These are phyloP conservation scores for Raddia guianensis DNA, from an alignment of 176 grass and related monocot species.

Conservation along the genomic window DNA sequence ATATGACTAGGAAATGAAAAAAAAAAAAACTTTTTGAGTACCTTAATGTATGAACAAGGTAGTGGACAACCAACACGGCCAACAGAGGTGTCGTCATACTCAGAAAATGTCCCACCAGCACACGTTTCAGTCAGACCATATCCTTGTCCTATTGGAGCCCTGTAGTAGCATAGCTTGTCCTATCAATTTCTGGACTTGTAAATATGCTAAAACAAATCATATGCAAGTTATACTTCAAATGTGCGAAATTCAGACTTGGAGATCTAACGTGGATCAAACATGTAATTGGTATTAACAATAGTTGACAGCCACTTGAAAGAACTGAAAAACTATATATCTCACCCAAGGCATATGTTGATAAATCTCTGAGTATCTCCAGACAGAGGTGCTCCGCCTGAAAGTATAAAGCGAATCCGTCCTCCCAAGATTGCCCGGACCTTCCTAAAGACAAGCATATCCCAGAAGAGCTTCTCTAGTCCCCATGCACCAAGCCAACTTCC, in stretches of 20 bases:
- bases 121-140: constrained; percentile 98
- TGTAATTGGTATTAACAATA: constrained; percentile 14
- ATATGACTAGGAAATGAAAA: constrained; percentile 10
- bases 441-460: constrained; percentile 88
- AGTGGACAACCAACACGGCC: constrained; percentile 89
- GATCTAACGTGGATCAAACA: neutral
- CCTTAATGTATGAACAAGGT: constrained; percentile 90
- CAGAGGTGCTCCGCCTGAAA: constrained; percentile 90
- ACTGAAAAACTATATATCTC: constrained; percentile 41
- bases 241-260: constrained; percentile 2
- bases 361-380: constrained; percentile 89
- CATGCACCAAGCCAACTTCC: constrained; percentile 98
- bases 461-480: constrained; percentile 83
- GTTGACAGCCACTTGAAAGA: neutral
- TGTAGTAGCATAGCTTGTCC: constrained; percentile 38
- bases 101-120: constrained; percentile 89
- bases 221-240: constrained; percentile 21
- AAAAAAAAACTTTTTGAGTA: constrained; percentile 26
- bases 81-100: constrained; percentile 82
- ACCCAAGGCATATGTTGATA: constrained; percentile 99
- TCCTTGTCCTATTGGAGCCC: constrained; percentile 91
- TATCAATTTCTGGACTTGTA: constrained; percentile 16
- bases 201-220: neutral
- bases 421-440: constrained; percentile 83
- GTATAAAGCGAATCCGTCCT: constrained; percentile 72